Conservation (phyloP, 2,329 filamentous ascomycete species). For the Scleromitrula shiraiana region DNA sequence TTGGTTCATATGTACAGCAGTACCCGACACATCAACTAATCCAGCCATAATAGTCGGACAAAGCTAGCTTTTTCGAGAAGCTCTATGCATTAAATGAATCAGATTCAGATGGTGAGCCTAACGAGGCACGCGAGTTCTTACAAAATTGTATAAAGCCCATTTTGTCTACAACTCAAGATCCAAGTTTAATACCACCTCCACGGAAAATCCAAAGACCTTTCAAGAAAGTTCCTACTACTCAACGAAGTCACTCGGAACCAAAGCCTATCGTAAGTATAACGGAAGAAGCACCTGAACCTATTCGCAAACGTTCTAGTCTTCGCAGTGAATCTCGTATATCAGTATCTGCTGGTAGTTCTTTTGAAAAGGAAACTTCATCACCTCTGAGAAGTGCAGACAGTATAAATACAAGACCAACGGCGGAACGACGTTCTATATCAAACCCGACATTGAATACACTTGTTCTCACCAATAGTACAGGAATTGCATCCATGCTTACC, state of each 20-base stretch:
- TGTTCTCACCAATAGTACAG: conserved; percentile 21
- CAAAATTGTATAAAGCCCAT: conserved; percentile 6
- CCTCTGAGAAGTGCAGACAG: background rate
- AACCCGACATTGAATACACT: conserved; percentile 21
- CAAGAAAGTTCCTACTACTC: conserved; percentile 18
- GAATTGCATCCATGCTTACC: conserved; percentile 23
- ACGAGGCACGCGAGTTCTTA: conserved; percentile 15
- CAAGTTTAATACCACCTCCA: background rate
- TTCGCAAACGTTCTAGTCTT: conserved; percentile 16
- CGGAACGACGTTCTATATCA: conserved; percentile 17
- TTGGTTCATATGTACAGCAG: background rate
- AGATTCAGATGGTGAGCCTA: conserved; percentile 20
- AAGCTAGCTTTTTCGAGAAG: conserved; percentile 9
- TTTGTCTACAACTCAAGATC: conserved; percentile 11
- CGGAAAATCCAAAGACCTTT: conserved; percentile 1
- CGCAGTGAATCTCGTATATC: conserved; percentile 16
- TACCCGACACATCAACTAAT: background rate
- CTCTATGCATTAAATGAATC: conserved; percentile 25
- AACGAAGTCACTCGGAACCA: conserved; percentile 20
- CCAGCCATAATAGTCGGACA: conserved; percentile 4
- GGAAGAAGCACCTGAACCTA: background rate
- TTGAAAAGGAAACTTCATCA: conserved; percentile 9
- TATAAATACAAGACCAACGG: conserved; percentile 4
- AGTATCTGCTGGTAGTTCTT: conserved; percentile 6
- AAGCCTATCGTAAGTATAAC: conserved; percentile 5